Conservation (phyloP, 148 eudicot genomes). For the Pouteria glomerata region DNA sequence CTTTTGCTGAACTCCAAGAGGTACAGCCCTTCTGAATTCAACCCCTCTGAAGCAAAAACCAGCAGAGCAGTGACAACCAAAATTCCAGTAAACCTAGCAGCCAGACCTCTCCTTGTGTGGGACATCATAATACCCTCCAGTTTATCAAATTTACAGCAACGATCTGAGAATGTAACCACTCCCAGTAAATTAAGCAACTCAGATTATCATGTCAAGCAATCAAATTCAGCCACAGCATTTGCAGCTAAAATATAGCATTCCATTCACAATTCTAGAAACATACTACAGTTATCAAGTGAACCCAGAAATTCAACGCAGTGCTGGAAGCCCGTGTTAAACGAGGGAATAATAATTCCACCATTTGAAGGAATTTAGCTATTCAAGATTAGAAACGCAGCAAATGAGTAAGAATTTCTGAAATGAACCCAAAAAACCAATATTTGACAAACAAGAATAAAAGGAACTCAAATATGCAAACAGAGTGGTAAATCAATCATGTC, state of each 20-base stretch:
- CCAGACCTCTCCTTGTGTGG: conserved; percentile 23
- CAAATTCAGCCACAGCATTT: too few species aligned
- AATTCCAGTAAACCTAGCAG: conserved; percentile 30
- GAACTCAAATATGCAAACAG: conserved; percentile 10
- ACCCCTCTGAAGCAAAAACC: conserved; percentile 42
- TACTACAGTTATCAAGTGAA: not conserved
- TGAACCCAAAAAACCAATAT: not conserved
- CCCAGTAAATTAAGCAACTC: not conserved
- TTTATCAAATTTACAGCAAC: conserved; percentile 12
- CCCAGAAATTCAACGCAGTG: not conserved
- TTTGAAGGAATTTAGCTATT: not conserved
- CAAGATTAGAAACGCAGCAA: not conserved
- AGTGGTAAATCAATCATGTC: conserved; percentile 20
- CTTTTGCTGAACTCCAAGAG: conserved; percentile 62
- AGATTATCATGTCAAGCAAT: not conserved
- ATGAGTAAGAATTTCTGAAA: not conserved
- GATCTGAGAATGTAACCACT: conserved; percentile 1
- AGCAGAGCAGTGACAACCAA: conserved; percentile 23
- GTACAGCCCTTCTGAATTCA: conserved; percentile 67
- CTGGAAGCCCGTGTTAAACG: not conserved
- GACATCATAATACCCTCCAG: conserved; percentile 36
- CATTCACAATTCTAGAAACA: not conserved
- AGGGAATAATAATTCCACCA: conserved; percentile 3
- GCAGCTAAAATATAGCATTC: too few species aligned
- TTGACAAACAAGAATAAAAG: not conserved